phyloP scores from a whole-genome alignment of 2,329 filamentous ascomycete genomes.

The Fusarium aywerte region DNA sequence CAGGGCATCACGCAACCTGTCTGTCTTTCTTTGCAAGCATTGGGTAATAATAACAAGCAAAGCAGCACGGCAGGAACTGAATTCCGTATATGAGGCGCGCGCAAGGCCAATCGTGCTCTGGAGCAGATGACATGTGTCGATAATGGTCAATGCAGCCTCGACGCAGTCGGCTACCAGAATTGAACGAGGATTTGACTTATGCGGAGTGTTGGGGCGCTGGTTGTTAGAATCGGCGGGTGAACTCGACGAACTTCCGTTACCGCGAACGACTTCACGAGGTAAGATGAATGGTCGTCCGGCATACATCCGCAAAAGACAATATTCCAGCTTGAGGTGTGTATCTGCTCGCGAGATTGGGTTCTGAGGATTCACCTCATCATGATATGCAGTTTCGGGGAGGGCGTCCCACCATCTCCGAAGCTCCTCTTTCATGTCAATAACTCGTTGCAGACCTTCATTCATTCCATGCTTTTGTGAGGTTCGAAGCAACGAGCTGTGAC shows the following conservation, averaged over 20 bases:
- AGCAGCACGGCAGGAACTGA: slow-evolving; percentile 65
- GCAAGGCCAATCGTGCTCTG: slow-evolving; percentile 63
- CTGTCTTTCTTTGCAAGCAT: slow-evolving; percentile 52
- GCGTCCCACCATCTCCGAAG: slow-evolving; percentile 54
- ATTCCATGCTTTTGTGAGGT: slow-evolving; percentile 49
- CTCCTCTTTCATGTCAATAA: slow-evolving; percentile 52
- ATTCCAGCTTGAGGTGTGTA: slow-evolving; percentile 63
- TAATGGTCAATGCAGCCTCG: slow-evolving; percentile 61
- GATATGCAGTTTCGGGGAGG: slow-evolving; percentile 48
- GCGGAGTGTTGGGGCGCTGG: slow-evolving; percentile 43
- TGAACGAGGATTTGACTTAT: slow-evolving; percentile 49
- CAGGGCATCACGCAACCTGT: slow-evolving; percentile 57
- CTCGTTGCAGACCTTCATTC: slow-evolving; percentile 48
- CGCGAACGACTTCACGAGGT: slow-evolving; percentile 45
- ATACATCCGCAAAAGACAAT: slow-evolving; percentile 64
- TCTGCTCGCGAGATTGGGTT: slow-evolving; percentile 58
- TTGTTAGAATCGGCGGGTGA: slow-evolving; percentile 48
- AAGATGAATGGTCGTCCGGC: slow-evolving; percentile 65
- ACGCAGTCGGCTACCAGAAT: slow-evolving; percentile 63
- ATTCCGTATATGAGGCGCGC: slow-evolving; percentile 66
- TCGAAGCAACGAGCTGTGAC: slow-evolving; percentile 50
- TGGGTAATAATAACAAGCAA: slow-evolving; percentile 59
- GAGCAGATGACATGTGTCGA: slow-evolving; percentile 62
- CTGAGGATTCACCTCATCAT: slow-evolving; percentile 54
- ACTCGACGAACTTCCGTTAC: slow-evolving; percentile 46